Evolutionary conservation across 73 alveolate species (phyloP).

Genomic region (Symbiodinium pilosum): DNA sequence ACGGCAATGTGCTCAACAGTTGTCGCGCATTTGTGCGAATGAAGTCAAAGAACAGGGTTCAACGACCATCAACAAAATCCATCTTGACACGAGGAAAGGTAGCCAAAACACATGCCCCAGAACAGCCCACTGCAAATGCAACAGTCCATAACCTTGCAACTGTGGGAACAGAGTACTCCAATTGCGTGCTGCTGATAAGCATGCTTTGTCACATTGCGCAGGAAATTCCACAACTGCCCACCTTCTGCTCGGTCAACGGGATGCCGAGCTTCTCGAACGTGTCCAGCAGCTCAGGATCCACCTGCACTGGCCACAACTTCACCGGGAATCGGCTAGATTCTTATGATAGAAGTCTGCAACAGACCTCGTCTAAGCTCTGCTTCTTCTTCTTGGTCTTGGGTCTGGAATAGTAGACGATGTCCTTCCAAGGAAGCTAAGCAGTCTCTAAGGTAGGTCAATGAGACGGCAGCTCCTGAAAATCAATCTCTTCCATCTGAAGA

Average conservation of each 20-base stretch:
- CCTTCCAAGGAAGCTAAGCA: not conserved
- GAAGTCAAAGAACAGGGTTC: too few species aligned
- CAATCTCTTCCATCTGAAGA: constrained; percentile 77
- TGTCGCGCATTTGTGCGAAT: too few species aligned
- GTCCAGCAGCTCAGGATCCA: constrained; percentile 86
- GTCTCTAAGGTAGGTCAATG: too few species aligned
- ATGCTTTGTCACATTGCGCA: too few species aligned
- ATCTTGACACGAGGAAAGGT: too few species aligned
- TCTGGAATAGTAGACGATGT: constrained; percentile 89
- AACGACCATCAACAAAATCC: too few species aligned
- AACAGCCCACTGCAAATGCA: too few species aligned
- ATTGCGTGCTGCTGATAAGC: not conserved
- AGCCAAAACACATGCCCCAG: too few species aligned
- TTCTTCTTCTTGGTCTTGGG: constrained; percentile 69
- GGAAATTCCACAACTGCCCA: not conserved
- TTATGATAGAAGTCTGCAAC: not conserved
- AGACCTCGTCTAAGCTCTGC: constrained; percentile 89
- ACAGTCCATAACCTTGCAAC: too few species aligned
- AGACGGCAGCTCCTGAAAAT: constrained; percentile 58
- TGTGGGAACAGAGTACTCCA: not conserved
- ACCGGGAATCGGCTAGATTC: not conserved
- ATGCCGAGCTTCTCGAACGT: constrained; percentile 95
- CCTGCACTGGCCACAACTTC: too few species aligned
- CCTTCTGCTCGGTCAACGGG: constrained; percentile 95
- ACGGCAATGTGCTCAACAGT: too few species aligned